A percentile compares a stretch with the other conserved stretches of the same genome.
Conservation (phyloP, 2,329 filamentous ascomycete species). For the Teratosphaeriaceae sp. region DNA sequence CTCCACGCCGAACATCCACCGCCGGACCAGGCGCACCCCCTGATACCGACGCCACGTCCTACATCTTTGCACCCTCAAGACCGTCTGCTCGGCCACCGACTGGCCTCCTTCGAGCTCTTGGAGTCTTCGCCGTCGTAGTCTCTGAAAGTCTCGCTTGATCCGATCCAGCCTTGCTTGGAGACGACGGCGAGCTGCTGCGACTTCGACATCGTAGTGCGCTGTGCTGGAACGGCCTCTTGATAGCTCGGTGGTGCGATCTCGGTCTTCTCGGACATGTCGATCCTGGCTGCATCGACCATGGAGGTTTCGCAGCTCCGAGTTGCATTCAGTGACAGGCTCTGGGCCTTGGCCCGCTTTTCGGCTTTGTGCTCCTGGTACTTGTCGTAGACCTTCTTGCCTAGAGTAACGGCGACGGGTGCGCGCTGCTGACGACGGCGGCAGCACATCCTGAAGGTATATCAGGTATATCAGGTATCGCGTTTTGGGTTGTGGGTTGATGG, state of each 20-base stretch:
- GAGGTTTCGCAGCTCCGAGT: background rate
- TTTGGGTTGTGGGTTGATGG: background rate
- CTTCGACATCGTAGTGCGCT: background rate
- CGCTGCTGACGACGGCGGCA: constrained; percentile 2
- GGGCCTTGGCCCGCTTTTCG: constrained; percentile 3
- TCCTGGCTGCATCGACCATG: constrained; percentile 1
- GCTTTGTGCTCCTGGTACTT: constrained; percentile 11
- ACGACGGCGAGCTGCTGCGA: background rate
- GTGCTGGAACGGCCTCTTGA: constrained; percentile 6
- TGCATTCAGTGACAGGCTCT: background rate
- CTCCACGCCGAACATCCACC: constrained; percentile 3
- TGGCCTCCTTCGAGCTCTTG: background rate
- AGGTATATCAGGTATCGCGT: background rate
- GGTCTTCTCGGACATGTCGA: constrained; percentile 4
- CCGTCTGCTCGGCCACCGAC: background rate
- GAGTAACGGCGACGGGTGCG: constrained; percentile 1
- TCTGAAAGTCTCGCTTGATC: too few relatives aligned
- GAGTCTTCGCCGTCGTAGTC: background rate
- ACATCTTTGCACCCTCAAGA: background rate
- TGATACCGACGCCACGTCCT: background rate
- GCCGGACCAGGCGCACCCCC: constrained; percentile 2
- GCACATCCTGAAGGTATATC: constrained; percentile 5
- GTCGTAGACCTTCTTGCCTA: constrained; percentile 9
- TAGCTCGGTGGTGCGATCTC: constrained; percentile 15
- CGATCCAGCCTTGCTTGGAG: background rate